A percentile compares a stretch with the other conserved stretches of the same genome.
Conservation (phyloP, 2,329 filamentous ascomycete species). For the Aspergillus japonicus region DNA sequence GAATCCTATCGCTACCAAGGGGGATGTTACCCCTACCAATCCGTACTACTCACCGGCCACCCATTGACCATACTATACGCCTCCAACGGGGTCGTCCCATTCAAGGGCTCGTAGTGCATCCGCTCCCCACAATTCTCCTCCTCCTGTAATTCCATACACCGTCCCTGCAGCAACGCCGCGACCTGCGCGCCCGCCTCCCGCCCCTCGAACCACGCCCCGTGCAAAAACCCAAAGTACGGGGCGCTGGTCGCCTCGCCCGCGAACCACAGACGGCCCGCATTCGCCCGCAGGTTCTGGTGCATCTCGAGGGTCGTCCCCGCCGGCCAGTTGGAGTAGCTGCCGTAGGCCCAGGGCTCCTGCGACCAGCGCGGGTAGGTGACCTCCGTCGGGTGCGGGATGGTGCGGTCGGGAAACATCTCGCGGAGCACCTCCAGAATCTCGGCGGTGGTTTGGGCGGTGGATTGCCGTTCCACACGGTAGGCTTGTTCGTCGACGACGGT, state of each 20-base stretch:
- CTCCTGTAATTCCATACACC: slow-evolving; percentile 15
- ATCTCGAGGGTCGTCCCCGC: slow-evolving; percentile 61
- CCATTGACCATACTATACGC: slow-evolving; percentile 31
- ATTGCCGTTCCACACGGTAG: slow-evolving; percentile 59
- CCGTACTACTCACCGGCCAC: slow-evolving; percentile 30
- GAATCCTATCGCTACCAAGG: too few relatives aligned
- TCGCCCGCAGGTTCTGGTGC: slow-evolving; percentile 68
- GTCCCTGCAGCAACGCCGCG: slow-evolving; percentile 25
- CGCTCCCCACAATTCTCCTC: slow-evolving; percentile 20
- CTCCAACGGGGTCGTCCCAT: slow-evolving; percentile 31
- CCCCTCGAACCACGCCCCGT: slow-evolving; percentile 62
- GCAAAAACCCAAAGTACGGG: slow-evolving; percentile 65
- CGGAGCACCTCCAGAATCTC: slow-evolving; percentile 59
- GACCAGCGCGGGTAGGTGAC: slow-evolving; percentile 64
- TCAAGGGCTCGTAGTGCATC: slow-evolving; percentile 28
- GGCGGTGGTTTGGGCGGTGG: slow-evolving; percentile 56
- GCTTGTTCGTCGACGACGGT: slow-evolving; percentile 60
- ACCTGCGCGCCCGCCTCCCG: slow-evolving; percentile 43
- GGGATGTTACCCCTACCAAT: slow-evolving; percentile 10
- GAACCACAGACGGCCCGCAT: slow-evolving; percentile 61
- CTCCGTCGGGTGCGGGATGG: slow-evolving; percentile 58
- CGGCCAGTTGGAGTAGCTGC: slow-evolving; percentile 69
- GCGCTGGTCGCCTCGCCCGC: slow-evolving; percentile 64
- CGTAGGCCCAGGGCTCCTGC: slow-evolving; percentile 51
- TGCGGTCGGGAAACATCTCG: slow-evolving; percentile 59